These are phyloP conservation scores for Solanum commersonii DNA, from an alignment of 257 asterid genomes.

Conservation along the genomic window DNA sequence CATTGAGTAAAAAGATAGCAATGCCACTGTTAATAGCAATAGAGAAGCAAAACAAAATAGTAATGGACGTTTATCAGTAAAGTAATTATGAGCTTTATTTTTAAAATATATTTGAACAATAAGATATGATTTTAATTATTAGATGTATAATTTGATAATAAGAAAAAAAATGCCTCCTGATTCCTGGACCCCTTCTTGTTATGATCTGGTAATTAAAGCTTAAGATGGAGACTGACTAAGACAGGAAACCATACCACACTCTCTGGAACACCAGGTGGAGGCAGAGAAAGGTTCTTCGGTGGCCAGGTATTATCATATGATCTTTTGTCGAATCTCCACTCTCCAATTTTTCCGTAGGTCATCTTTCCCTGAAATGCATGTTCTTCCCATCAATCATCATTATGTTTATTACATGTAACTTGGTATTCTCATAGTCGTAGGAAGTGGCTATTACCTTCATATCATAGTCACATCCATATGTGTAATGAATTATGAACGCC, in stretches of 20 bases:
- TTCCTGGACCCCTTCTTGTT: background rate
- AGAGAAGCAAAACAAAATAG: background rate
- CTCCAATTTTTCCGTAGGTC: conserved; percentile 88
- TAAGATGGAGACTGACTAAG: background rate
- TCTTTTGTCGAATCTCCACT: conserved; percentile 97
- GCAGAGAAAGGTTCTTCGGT: conserved; percentile 74
- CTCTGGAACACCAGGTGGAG: conserved; percentile 92
- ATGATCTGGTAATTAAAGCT: background rate
- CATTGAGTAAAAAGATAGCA: background rate
- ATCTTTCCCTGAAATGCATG: conserved; percentile 48
- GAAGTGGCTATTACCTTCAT: conserved; percentile 42
- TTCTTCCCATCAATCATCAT: background rate
- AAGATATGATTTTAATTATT: background rate
- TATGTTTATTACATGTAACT: background rate
- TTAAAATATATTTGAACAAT: background rate
- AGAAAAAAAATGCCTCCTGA: background rate
- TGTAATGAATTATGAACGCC: conserved; percentile 78
- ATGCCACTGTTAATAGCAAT: background rate
- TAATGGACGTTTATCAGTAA: background rate
- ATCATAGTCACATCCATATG: conserved; percentile 92
- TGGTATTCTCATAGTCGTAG: background rate
- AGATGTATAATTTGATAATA: background rate
- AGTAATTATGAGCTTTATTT: background rate
- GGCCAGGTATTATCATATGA: conserved; percentile 58
- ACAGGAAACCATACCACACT: conserved; percentile 60